A percentile compares a stretch with the other conserved stretches of the same genome.
Evolutionary conservation across 441 rosid species (phyloP).

Genomic region (Geranium incanum): DNA sequence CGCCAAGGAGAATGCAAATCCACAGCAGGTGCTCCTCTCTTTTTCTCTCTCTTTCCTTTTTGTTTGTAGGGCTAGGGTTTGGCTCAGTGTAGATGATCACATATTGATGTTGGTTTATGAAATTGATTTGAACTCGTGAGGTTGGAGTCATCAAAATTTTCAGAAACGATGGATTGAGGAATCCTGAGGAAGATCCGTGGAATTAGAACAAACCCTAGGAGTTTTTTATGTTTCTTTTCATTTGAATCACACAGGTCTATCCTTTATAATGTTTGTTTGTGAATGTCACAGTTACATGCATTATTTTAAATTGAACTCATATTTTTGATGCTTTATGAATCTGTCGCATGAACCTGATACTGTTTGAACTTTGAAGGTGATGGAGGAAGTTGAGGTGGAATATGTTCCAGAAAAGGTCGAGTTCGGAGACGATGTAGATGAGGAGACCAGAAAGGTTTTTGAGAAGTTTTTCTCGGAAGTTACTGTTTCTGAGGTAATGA

Average conservation of each 20-base stretch:
- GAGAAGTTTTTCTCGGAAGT: slow-evolving; percentile 67
- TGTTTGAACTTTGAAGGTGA: slow-evolving; percentile 28
- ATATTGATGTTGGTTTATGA: too few relatives aligned
- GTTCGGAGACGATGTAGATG: slow-evolving; percentile 67
- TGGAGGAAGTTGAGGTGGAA: slow-evolving; percentile 68
- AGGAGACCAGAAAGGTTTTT: slow-evolving; percentile 71
- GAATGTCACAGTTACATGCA: background rate
- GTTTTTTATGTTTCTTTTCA: too few relatives aligned
- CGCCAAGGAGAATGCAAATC: slow-evolving; percentile 44
- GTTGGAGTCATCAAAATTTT: too few relatives aligned
- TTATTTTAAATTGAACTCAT: background rate
- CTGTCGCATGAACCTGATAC: background rate
- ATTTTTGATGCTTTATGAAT: background rate
- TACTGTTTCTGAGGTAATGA: slow-evolving; percentile 51
- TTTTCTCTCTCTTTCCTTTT: background rate
- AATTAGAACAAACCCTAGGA: too few relatives aligned
- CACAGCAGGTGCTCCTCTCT: slow-evolving; percentile 36
- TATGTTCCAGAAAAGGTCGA: slow-evolving; percentile 84
- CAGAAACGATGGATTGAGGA: too few relatives aligned
- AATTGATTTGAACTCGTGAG: too few relatives aligned
- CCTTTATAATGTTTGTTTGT: background rate
- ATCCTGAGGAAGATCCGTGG: too few relatives aligned
- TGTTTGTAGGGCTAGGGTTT: slow-evolving; percentile 29
- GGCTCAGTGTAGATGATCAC: too few relatives aligned
- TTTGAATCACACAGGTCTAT: background rate